These are phyloP conservation scores for Crithidia fasciculata DNA, from an alignment of 208 protist species.

Conservation along the genomic window DNA sequence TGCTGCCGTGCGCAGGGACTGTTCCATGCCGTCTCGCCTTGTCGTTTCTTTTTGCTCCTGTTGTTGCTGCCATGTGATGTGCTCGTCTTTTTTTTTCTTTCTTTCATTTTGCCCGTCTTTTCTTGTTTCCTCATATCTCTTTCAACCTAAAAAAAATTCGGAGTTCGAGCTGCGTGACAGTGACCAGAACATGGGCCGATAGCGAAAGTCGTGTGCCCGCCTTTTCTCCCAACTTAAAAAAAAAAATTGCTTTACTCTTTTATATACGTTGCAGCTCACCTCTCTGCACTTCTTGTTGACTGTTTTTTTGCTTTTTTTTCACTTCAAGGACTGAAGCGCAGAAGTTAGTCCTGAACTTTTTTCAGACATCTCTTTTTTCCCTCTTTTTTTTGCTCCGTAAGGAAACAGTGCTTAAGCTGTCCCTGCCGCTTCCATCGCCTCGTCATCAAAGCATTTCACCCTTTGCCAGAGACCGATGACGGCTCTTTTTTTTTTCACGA, in stretches of 20 bases:
- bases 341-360: background rate
- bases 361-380: conserved; percentile 2
- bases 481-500: background rate
- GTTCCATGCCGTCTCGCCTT: background rate
- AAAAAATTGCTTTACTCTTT: background rate
- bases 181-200: too few species aligned
- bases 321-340: background rate
- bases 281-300: too few species aligned
- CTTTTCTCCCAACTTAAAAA: too few species aligned
- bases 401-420: too few species aligned
- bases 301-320: conserved; percentile 4
- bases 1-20: too few species aligned
- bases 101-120: conserved; percentile 6
- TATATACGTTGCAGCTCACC: background rate
- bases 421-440: background rate
- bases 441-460: background rate
- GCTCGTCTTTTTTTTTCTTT: too few species aligned
- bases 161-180: too few species aligned
- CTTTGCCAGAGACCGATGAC: background rate
- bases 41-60: background rate
- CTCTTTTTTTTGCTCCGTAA: background rate
- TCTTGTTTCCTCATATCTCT: too few species aligned
- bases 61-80: too few species aligned
- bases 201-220: too few species aligned
- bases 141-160: too few species aligned